Conservation (phyloP, 106 monocot species). For the Dendrobium huoshanense region DNA sequence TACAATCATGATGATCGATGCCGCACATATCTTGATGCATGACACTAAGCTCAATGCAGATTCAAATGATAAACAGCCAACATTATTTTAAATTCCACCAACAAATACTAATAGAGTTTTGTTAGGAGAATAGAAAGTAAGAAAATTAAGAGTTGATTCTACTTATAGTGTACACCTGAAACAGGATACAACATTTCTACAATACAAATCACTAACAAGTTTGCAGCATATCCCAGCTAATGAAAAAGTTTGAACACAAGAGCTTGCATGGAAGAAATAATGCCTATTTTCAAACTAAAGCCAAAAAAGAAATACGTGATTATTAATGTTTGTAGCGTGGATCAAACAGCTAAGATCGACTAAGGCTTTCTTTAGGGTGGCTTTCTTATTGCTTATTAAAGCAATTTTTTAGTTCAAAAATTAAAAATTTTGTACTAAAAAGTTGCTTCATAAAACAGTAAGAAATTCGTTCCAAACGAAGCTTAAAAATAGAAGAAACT, state of each 20-base stretch:
- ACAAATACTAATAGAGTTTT: not conserved
- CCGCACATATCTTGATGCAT: no score
- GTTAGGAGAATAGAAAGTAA: not conserved
- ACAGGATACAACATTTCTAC: not conserved
- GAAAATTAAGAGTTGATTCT: not conserved
- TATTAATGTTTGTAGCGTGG: not conserved
- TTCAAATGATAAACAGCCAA: no score
- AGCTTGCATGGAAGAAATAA: not conserved
- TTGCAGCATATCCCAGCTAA: not conserved
- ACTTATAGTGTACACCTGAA: not conserved
- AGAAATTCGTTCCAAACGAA: no score
- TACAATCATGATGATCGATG: no score
- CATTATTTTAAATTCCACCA: not conserved
- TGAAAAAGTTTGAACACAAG: not conserved
- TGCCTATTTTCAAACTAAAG: not conserved
- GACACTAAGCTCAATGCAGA: no score
- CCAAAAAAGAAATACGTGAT: not conserved
- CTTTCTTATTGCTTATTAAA: no score
- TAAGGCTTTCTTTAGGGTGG: not conserved
- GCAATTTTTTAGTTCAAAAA: no score
- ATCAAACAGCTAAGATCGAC: not conserved
- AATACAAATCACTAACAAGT: not conserved
- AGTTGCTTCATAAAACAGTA: no score
- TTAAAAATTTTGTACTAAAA: no score
- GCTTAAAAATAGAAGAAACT: not conserved